Evolutionary conservation across 2,329 filamentous ascomycete species (phyloP).

Genomic region (Monosporascus cannonballus): DNA sequence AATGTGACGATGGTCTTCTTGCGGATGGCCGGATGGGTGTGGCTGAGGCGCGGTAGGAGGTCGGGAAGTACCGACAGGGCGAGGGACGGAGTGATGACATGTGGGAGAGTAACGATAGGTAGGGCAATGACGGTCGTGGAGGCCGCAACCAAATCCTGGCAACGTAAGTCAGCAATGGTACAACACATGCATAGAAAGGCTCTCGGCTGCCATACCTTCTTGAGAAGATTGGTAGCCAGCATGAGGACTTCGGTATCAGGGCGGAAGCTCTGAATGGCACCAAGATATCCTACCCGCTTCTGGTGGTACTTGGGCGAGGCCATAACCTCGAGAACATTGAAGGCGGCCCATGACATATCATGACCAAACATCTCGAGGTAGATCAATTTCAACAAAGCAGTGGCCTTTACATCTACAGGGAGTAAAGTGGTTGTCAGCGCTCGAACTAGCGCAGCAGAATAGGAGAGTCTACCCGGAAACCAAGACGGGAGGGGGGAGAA

Average conservation of each 20-base stretch:
- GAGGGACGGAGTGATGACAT: slow-evolving; percentile 87
- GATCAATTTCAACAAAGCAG: slow-evolving; percentile 87
- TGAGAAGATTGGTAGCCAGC: slow-evolving; percentile 92
- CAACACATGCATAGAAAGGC: background rate
- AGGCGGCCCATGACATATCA: slow-evolving; percentile 99
- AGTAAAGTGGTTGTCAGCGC: slow-evolving; percentile 12
- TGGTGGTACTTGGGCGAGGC: slow-evolving; percentile 90
- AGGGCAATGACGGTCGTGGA: slow-evolving; percentile 73
- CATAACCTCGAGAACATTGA: slow-evolving; percentile 99
- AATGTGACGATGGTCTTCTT: slow-evolving; percentile 96
- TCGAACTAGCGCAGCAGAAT: background rate
- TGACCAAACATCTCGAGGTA: slow-evolving; percentile 99
- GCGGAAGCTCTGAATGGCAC: slow-evolving; percentile 91
- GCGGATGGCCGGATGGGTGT: slow-evolving; percentile 77
- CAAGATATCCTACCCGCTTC: slow-evolving; percentile 92
- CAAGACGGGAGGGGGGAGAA: background rate
- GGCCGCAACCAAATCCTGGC: slow-evolving; percentile 67
- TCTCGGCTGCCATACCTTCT: slow-evolving; percentile 57
- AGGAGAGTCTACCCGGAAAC: background rate
- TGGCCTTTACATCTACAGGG: slow-evolving; percentile 79
- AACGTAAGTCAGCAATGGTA: slow-evolving; percentile 5
- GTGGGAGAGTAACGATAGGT: slow-evolving; percentile 83
- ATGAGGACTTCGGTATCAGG: slow-evolving; percentile 95
- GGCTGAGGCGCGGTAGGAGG: slow-evolving; percentile 76
- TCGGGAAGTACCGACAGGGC: slow-evolving; percentile 86